Evolutionary conservation across 2,329 filamentous ascomycete species (phyloP).

Genomic region (Karstenula rhodostoma): DNA sequence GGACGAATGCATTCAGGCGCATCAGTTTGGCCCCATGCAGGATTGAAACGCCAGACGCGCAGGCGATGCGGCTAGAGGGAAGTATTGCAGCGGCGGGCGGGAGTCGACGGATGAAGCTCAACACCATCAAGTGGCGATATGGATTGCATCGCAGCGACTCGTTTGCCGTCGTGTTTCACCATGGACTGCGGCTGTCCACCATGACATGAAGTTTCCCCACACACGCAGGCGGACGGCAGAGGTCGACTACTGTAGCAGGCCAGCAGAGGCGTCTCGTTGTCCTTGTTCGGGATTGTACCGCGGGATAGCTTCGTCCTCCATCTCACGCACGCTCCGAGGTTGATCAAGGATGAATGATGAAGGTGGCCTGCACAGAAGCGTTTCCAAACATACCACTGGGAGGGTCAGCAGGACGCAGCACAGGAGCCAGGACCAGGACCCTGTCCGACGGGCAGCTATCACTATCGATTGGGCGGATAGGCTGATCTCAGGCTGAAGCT

Average conservation of each 20-base stretch:
- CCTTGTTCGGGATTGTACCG: constrained; percentile 17
- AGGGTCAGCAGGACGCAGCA: constrained; percentile 35
- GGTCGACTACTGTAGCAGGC: background rate
- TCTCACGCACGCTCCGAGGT: constrained; percentile 7
- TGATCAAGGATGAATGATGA: background rate
- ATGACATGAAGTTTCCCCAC: constrained; percentile 32
- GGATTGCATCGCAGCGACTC: constrained; percentile 33
- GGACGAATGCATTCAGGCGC: constrained; percentile 27
- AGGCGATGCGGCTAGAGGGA: constrained; percentile 23
- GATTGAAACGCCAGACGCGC: constrained; percentile 37
- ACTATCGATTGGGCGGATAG: constrained; percentile 52
- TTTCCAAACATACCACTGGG: constrained; percentile 46
- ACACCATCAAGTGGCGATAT: constrained; percentile 25
- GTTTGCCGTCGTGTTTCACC: constrained; percentile 44
- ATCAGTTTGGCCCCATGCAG: constrained; percentile 17
- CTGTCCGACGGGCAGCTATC: constrained; percentile 43
- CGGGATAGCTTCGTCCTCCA: constrained; percentile 17
- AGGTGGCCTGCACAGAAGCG: constrained; percentile 22
- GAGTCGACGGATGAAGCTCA: constrained; percentile 30
- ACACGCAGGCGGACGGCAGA: constrained; percentile 27
- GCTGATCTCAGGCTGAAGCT: constrained; percentile 39
- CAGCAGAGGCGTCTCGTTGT: background rate
- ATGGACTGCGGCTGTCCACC: constrained; percentile 33
- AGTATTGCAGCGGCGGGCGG: constrained; percentile 20
- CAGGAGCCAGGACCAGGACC: constrained; percentile 36